Conservation (phyloP, 2,329 filamentous ascomycete species). For the Aureobasidium leucospermi region DNA sequence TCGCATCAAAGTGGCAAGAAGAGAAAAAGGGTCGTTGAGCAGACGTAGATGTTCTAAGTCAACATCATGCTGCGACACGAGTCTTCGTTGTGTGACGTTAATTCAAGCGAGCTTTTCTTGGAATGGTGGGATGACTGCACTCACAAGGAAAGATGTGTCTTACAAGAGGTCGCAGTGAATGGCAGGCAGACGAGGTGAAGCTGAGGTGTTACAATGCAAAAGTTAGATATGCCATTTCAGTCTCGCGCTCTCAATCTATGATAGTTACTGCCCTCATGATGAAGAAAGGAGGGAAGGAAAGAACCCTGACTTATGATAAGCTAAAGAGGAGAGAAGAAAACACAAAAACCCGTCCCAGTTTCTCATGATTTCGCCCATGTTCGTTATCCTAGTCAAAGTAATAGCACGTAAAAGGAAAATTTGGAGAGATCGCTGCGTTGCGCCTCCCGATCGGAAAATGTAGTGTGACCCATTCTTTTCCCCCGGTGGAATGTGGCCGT, state of each 20-base stretch:
- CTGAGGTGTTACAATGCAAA: background rate
- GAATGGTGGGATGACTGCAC: too few species aligned
- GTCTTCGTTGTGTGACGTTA: too few species aligned
- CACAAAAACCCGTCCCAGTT: background rate
- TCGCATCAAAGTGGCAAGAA: too few species aligned
- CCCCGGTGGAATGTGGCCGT: background rate
- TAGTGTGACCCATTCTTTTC: background rate
- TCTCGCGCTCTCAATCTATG: slow-evolving; percentile 7
- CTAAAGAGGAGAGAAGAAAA: background rate
- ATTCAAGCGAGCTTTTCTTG: too few species aligned
- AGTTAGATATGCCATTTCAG: background rate
- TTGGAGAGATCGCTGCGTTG: background rate
- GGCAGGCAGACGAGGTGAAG: too few species aligned
- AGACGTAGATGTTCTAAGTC: too few species aligned
- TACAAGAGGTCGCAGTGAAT: too few species aligned
- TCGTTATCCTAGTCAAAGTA: slow-evolving; percentile 2
- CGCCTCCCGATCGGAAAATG: background rate
- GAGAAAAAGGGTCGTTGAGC: too few species aligned
- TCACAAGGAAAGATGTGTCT: too few species aligned
- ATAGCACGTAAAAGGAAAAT: background rate
- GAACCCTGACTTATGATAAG: background rate
- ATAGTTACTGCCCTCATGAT: background rate
- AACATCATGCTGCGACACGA: too few species aligned
- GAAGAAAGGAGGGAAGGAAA: background rate
- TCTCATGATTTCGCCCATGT: slow-evolving; percentile 7